Evolutionary conservation across 208 protist genomes (phyloP).

Genomic region (Acanthamoeba healyi): DNA sequence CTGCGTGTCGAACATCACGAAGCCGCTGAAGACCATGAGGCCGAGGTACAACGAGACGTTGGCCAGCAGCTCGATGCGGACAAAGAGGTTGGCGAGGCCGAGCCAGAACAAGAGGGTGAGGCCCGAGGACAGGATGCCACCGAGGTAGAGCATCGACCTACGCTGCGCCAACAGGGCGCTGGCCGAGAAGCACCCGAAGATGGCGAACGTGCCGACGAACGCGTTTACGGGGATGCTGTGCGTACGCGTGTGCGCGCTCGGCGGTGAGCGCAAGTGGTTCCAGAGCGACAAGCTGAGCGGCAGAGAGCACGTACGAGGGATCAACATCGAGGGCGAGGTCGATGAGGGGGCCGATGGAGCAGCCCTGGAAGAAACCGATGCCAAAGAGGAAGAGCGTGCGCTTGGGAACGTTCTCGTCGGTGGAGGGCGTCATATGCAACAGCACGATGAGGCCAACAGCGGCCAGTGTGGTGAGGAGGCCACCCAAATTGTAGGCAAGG

Average conservation of each 20-base stretch:
- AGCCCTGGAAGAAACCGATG: constrained; percentile 50
- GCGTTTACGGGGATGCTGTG: constrained; percentile 20
- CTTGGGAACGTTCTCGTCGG: constrained; percentile 10
- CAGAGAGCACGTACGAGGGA: neutral
- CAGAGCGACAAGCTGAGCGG: neutral
- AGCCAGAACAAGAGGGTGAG: neutral
- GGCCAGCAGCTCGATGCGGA: neutral
- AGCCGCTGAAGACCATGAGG: constrained; percentile 43
- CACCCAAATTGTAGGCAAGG: constrained; percentile 12
- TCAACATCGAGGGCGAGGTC: neutral
- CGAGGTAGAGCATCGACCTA: constrained; percentile 60
- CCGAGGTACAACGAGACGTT: neutral
- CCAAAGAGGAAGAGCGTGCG: constrained; percentile 23
- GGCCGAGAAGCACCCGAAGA: constrained; percentile 38
- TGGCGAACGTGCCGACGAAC: neutral
- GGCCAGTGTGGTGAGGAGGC: neutral
- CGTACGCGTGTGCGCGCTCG: neutral
- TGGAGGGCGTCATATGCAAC: neutral
- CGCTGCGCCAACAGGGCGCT: constrained; percentile 40
- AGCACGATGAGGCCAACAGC: neutral
- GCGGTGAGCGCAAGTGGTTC: neutral
- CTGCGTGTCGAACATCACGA: constrained; percentile 65
- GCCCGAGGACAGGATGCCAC: constrained; percentile 2
- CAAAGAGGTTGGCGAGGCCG: neutral
- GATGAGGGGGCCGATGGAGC: constrained; percentile 6